Evolutionary conservation across 768 basidiomycete species (phyloP).

Genomic region (Lanmaoa rubissima): DNA sequence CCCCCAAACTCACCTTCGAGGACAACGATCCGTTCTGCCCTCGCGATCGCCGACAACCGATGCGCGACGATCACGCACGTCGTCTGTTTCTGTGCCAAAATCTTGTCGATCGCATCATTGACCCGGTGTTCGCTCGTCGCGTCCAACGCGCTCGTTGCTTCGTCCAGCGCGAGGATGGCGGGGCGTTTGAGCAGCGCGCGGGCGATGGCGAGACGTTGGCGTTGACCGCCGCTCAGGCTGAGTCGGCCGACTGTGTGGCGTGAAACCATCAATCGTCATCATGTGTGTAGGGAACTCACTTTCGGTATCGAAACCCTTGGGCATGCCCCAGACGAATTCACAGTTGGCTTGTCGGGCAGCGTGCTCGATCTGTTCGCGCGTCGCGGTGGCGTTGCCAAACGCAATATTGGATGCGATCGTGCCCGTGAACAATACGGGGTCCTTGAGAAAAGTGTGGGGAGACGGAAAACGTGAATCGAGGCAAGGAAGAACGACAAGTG

Average conservation of each 20-base stretch:
- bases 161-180: slow-evolving; percentile 82
- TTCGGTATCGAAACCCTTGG: slow-evolving; percentile 89
- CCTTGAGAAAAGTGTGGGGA: slow-evolving; percentile 32
- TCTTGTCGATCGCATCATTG: slow-evolving; percentile 86
- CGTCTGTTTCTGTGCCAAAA: slow-evolving; percentile 72
- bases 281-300: slow-evolving; percentile 47
- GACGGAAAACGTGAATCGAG: not conserved
- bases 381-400: slow-evolving; percentile 74
- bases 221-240: slow-evolving; percentile 60
- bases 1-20: slow-evolving; percentile 60
- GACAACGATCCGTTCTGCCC: slow-evolving; percentile 90
- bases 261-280: too few relatives aligned
- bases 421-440: slow-evolving; percentile 86
- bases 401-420: slow-evolving; percentile 96
- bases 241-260: slow-evolving; percentile 23
- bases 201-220: slow-evolving; percentile 79
- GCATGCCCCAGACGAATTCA: slow-evolving; percentile 94
- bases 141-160: slow-evolving; percentile 87
- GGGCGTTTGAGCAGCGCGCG: slow-evolving; percentile 89
- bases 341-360: slow-evolving; percentile 93
- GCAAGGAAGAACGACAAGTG: too few relatives aligned
- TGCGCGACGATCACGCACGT: slow-evolving; percentile 91
- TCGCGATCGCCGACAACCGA: slow-evolving; percentile 83
- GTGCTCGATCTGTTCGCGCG: slow-evolving; percentile 79
- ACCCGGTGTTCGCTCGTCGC: slow-evolving; percentile 85